These are phyloP conservation scores for Ananas comosus DNA, from an alignment of 176 grass and related monocot genomes.

Conservation along the genomic window DNA sequence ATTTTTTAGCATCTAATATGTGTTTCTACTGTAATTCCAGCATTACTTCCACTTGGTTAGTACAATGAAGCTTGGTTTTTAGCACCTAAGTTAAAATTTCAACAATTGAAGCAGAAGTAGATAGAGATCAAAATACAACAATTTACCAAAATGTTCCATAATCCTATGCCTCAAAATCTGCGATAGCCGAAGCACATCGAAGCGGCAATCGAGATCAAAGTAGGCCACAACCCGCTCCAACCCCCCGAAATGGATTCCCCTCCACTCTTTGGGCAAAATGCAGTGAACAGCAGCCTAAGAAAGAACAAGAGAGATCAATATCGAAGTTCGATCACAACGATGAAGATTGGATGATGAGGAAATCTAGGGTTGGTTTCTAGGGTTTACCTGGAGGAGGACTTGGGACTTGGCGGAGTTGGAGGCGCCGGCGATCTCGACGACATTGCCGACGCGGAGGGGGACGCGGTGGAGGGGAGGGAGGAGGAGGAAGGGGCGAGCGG, in stretches of 20 bases:
- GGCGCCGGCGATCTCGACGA: conserved; percentile 83
- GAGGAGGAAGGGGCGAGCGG: conserved; percentile 46
- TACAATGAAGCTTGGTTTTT: no score
- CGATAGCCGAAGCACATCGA: conserved; percentile 68
- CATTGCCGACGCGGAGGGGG: conserved; percentile 70
- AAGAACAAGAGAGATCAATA: background rate
- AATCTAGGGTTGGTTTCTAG: background rate
- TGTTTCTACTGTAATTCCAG: no score
- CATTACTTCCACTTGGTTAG: no score
- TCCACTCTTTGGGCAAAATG: conserved; percentile 71
- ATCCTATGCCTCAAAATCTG: conserved; percentile 59
- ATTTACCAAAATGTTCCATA: conserved; percentile 22
- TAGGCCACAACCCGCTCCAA: conserved; percentile 57
- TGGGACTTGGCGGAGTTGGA: conserved; percentile 83
- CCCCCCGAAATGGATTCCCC: conserved; percentile 61
- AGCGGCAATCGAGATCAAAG: conserved; percentile 76
- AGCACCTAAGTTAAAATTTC: background rate
- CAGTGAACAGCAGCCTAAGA: conserved; percentile 62
- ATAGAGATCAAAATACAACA: background rate
- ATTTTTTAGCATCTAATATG: no score
- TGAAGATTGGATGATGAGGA: background rate
- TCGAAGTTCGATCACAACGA: background rate
- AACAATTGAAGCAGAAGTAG: background rate
- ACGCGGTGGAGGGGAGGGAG: conserved; percentile 73
- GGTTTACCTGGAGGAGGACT: conserved; percentile 59